Evolutionary conservation across 2,329 filamentous ascomycete genomes (phyloP).

Genomic region (Helotiales sp.): DNA sequence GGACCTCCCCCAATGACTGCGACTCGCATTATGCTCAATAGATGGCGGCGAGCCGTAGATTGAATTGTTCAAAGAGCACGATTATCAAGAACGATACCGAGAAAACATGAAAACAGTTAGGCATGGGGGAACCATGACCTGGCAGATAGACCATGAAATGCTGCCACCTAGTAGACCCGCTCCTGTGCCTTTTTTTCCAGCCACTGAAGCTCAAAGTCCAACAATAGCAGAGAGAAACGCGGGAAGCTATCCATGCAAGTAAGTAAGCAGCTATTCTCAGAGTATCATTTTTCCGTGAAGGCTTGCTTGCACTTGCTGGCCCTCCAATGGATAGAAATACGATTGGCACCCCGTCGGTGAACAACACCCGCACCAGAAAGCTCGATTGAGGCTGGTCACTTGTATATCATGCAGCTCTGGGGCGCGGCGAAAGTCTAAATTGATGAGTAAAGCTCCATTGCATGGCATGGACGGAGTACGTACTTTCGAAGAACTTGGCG

Average conservation of each 20-base stretch:
- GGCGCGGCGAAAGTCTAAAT: neutral
- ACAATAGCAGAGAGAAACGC: neutral
- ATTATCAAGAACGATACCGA: too few species aligned
- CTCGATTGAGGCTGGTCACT: neutral
- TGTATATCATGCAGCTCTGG: neutral
- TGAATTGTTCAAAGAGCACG: neutral
- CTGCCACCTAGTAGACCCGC: neutral
- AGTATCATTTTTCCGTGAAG: neutral
- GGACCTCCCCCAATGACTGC: slow-evolving; percentile 40
- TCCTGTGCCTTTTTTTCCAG: too few species aligned
- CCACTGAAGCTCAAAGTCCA: neutral
- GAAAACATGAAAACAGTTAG: too few species aligned
- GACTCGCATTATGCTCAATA: slow-evolving; percentile 37
- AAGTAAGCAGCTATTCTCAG: neutral
- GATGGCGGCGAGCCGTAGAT: neutral
- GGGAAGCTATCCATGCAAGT: neutral
- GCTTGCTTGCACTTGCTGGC: too few species aligned
- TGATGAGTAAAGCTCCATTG: neutral
- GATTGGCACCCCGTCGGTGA: neutral
- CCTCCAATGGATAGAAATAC: neutral
- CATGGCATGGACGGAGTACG: too few species aligned
- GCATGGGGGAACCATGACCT: too few species aligned
- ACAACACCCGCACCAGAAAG: neutral
- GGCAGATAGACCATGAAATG: neutral
- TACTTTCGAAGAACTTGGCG: neutral